phyloP scores from a whole-genome alignment of 2,329 filamentous ascomycete species.

The Botrytis deweyae region DNA sequence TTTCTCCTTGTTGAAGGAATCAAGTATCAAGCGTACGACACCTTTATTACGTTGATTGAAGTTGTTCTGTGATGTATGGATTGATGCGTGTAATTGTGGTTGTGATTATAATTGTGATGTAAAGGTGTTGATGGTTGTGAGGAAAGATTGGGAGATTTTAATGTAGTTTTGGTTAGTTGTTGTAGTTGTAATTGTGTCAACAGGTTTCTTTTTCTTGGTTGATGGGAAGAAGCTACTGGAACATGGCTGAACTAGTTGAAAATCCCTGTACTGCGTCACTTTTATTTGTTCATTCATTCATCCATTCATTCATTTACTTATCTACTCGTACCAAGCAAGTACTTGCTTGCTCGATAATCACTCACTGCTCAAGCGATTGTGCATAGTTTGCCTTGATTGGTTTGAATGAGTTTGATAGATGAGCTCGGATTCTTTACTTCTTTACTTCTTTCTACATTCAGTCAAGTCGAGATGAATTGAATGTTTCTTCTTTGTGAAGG shows the following conservation, averaged over 20 bases:
- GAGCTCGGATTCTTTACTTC: not conserved
- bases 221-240: slow-evolving; percentile 18
- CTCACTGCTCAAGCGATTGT: not conserved
- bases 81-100: not conserved
- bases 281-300: not conserved
- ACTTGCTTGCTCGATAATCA: not conserved
- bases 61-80: not conserved
- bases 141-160: not conserved
- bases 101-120: not conserved
- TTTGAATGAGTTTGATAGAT: not conserved
- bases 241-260: slow-evolving; percentile 11
- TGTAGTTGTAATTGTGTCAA: not conserved
- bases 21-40: not conserved
- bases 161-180: not conserved
- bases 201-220: not conserved
- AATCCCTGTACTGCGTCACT: slow-evolving; percentile 20
- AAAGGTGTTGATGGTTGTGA: not conserved
- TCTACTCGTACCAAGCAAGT: too few species aligned
- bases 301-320: not conserved
- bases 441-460: not conserved
- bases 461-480: not conserved
- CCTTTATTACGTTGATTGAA: not conserved
- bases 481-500: not conserved
- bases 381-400: not conserved
- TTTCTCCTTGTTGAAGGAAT: not conserved